Evolutionary conservation across 2,329 filamentous ascomycete genomes (phyloP), one percentile per base, ranked within the genome.

Genomic region (Colletotrichum incanum): DNA sequence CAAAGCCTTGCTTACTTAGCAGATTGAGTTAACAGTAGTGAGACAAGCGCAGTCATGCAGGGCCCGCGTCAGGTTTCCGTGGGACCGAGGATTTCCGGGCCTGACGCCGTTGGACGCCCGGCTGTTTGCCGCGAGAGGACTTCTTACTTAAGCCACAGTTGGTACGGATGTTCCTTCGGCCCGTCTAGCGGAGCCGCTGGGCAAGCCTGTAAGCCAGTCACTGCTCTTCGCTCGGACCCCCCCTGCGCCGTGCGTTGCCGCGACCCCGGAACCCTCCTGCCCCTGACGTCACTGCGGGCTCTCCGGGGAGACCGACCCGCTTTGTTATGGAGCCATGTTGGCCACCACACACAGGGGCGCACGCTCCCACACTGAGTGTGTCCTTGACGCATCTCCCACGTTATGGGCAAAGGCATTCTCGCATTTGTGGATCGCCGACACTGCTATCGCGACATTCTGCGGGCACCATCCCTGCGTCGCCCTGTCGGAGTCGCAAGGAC

Each of bases 241-340:
- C 39, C 23, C 9, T 31, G 9, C 5, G 12, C 31, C 12, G 41
- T 23, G 45, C 43, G 26, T 34, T 11, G 45, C 55, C 52, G 37
- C 54, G 26, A 70, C 26, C 28, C 23, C 3, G 31, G 23, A 14
- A 6, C 20, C 52, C 43, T 63, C 37, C 11, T 6, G n/a, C 1
- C 0, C 1, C 12, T 72, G 69, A 72, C 69, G 69, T 72, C 69
- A 72, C 65, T 69, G 23, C 65, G 69, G 69, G 39, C 50, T 45
- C 50, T 31, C 69, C 50, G 58, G 39, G 28, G 39, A 28, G 18
- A 11, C 5, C 5, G 4, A 20, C 65, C 69, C 69, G 41, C 67
- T 26, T 12, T 1, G 3, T 16, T 39, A 39, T 61, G 67, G 63
- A 49, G 34, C 55, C 63, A 23, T 55, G 55, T 39, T 54, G 39